Evolutionary conservation across 2,329 filamentous ascomycete species (phyloP).

Genomic region (Claviceps paspali): DNA sequence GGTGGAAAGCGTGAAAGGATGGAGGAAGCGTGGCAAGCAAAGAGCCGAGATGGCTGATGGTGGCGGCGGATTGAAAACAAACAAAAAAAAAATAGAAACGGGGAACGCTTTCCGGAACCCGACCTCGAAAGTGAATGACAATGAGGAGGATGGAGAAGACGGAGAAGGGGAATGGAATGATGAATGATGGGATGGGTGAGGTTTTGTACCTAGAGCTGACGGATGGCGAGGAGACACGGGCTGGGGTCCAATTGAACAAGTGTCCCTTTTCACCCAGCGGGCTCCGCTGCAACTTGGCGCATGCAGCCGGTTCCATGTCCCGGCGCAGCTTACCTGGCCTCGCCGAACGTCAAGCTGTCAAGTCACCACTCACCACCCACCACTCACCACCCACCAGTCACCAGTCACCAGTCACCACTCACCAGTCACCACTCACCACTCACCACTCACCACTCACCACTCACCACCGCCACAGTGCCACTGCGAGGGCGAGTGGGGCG

Average conservation of each 20-base stretch:
- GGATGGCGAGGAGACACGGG: slow-evolving; percentile 7
- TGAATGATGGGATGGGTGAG: slow-evolving; percentile 13
- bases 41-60: neutral
- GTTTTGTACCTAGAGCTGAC: slow-evolving; percentile 18
- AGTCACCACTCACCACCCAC: too few species aligned
- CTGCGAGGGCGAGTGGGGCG: neutral
- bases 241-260: slow-evolving; percentile 26
- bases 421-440: too few species aligned
- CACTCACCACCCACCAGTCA: too few species aligned
- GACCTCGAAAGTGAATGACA: slow-evolving; percentile 3
- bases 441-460: too few species aligned
- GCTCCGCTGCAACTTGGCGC: neutral
- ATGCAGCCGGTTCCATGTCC: neutral
- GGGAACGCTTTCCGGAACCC: too few species aligned
- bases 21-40: neutral
- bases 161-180: slow-evolving; percentile 5
- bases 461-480: too few species aligned
- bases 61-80: too few species aligned
- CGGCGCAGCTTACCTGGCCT: neutral
- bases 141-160: slow-evolving; percentile 8
- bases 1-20: too few species aligned
- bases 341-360: too few species aligned
- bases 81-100: too few species aligned
- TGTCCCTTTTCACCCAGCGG: slow-evolving; percentile 21
- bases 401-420: too few species aligned